These are phyloP conservation scores for Hansenula sp. DNA, from an alignment of 1,139 yeast species.

Conservation along the genomic window DNA sequence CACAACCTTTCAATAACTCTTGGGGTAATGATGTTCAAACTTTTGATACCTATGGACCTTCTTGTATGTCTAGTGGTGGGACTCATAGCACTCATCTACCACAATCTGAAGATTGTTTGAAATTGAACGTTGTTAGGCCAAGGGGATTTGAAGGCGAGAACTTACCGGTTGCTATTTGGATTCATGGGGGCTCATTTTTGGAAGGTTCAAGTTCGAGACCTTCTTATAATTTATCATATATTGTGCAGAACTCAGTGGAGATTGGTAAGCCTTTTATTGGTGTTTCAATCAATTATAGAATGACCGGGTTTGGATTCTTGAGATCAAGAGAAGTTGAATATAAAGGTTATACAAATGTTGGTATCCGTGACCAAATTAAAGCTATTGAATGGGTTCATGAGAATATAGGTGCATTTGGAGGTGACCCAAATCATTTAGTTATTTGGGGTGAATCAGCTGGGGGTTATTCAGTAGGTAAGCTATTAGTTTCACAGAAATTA, in stretches of 20 bases:
- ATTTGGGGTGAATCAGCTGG: conserved; percentile 37
- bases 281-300: conserved; percentile 33
- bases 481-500: conserved; percentile 23
- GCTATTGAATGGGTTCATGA: conserved; percentile 35
- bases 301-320: conserved; percentile 31
- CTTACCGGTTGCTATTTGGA: conserved; percentile 31
- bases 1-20: conserved; percentile 7
- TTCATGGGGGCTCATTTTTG: conserved; percentile 33
- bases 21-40: conserved; percentile 2
- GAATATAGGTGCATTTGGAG: conserved; percentile 33
- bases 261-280: conserved; percentile 28
- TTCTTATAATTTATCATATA: conserved; percentile 22
- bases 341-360: conserved; percentile 24
- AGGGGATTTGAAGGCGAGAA: conserved; percentile 47
- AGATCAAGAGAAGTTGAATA: conserved; percentile 21
- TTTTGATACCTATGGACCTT: conserved; percentile 2
- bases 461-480: conserved; percentile 28
- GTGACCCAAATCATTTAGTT: conserved; percentile 31
- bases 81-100: background rate
- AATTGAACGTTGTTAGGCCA: conserved; percentile 67
- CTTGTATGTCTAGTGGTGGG: conserved; percentile 5
- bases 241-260: conserved; percentile 23
- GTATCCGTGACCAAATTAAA: conserved; percentile 29
- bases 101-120: conserved; percentile 17
- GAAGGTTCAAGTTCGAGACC: conserved; percentile 29